Conservation (phyloP, 2,329 filamentous ascomycete genomes). For the Coniochaeta prunicola region DNA sequence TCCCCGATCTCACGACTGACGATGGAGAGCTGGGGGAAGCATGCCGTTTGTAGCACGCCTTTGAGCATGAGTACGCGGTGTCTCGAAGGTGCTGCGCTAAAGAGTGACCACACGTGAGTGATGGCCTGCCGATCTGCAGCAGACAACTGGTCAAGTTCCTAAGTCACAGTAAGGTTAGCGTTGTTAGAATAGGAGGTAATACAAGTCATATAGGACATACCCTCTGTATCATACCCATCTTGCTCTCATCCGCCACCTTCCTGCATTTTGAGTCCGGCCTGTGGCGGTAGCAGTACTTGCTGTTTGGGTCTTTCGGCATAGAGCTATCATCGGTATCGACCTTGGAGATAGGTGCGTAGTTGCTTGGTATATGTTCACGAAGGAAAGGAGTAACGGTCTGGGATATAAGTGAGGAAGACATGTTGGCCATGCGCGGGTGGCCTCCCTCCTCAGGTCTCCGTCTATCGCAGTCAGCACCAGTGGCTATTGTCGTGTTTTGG, state of each 20-base stretch:
- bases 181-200: slow-evolving; percentile 8
- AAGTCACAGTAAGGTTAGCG: slow-evolving; percentile 2
- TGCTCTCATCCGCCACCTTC: slow-evolving; percentile 85
- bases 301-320: slow-evolving; percentile 56
- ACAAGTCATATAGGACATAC: slow-evolving; percentile 42
- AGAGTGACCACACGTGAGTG: slow-evolving; percentile 94
- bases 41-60: slow-evolving; percentile 92
- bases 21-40: slow-evolving; percentile 92
- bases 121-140: slow-evolving; percentile 89
- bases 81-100: slow-evolving; percentile 89
- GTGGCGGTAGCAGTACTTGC: slow-evolving; percentile 93
- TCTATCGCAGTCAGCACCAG: slow-evolving; percentile 35
- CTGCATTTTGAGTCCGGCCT: slow-evolving; percentile 90
- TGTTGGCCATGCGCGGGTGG: slow-evolving; percentile 43
- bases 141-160: slow-evolving; percentile 78
- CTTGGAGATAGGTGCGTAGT: slow-evolving; percentile 76
- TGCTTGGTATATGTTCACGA: slow-evolving; percentile 78
- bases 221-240: slow-evolving; percentile 90
- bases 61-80: slow-evolving; percentile 95
- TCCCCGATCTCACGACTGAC: slow-evolving; percentile 87
- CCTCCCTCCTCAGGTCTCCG: slow-evolving; percentile 42
- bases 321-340: slow-evolving; percentile 34
- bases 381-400: slow-evolving; percentile 84
- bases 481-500: slow-evolving; percentile 1
- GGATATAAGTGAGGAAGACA: slow-evolving; percentile 60